A percentile compares a stretch with the other conserved stretches of the same genome.
Conservation (phyloP, 176 grass and related monocot species). For the Zizania latifolia region DNA sequence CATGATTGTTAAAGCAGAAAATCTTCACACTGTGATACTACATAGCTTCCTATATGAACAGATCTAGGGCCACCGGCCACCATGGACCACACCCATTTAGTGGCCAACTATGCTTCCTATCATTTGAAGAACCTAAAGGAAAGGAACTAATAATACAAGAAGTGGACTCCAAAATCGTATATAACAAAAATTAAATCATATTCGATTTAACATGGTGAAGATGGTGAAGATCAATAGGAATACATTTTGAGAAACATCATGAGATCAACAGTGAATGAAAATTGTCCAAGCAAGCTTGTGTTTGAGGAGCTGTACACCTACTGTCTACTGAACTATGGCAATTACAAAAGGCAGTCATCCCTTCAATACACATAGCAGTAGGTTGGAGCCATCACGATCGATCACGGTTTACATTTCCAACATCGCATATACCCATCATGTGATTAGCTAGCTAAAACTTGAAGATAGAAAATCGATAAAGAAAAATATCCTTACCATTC, state of each 20-base stretch:
- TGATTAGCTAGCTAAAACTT: neutral
- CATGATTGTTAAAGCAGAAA: neutral
- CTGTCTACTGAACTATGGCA: neutral
- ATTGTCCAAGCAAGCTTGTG: neutral
- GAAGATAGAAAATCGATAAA: neutral
- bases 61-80: neutral
- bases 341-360: neutral
- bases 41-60: neutral
- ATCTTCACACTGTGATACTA: neutral
- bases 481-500: neutral
- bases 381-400: neutral
- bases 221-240: no score
- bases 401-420: neutral
- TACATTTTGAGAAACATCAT: neutral
- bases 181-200: neutral
- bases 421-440: neutral
- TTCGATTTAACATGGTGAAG: no score
- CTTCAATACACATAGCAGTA: neutral
- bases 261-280: neutral
- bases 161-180: neutral
- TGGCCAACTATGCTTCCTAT: neutral
- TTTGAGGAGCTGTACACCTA: neutral
- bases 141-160: neutral
- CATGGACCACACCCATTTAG: neutral
- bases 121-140: neutral